Evolutionary conservation across 345 rosid species (phyloP).

Genomic region (Dipteronia dyeriana): DNA sequence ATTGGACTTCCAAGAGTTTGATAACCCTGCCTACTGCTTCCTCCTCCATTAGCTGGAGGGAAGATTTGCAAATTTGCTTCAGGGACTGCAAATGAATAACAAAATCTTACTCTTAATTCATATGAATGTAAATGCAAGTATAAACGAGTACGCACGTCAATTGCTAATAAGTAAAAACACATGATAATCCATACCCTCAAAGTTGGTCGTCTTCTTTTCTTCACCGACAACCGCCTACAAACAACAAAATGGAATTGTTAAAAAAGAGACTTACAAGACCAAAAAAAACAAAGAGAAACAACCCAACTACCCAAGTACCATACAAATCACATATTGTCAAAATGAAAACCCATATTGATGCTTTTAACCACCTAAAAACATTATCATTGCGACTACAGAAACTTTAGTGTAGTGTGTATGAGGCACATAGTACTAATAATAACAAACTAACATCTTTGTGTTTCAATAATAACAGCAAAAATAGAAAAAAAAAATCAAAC

Average conservation of each 20-base stretch:
- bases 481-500: neutral
- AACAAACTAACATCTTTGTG: neutral
- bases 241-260: neutral
- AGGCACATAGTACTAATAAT: neutral
- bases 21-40: conserved; percentile 54
- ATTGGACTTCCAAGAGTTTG: conserved; percentile 62
- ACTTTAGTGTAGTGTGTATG: neutral
- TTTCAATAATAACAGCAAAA: neutral
- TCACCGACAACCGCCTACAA: conserved; percentile 68
- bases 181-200: conserved; percentile 49
- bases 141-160: conserved; percentile 9
- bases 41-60: conserved; percentile 61
- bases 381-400: neutral
- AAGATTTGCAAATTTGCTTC: conserved; percentile 70
- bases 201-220: conserved; percentile 37
- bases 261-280: neutral
- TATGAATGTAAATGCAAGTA: neutral
- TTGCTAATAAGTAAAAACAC: neutral
- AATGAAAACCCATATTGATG: neutral
- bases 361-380: neutral
- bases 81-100: conserved; percentile 45
- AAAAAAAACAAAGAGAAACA: neutral
- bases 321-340: neutral
- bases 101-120: conserved; percentile 14
- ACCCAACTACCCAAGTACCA: neutral